Evolutionary conservation across 1,284 basidiomycete genomes (phyloP), one percentile per base, ranked within the genome.

Genomic region (Rhodotorula sp.): DNA sequence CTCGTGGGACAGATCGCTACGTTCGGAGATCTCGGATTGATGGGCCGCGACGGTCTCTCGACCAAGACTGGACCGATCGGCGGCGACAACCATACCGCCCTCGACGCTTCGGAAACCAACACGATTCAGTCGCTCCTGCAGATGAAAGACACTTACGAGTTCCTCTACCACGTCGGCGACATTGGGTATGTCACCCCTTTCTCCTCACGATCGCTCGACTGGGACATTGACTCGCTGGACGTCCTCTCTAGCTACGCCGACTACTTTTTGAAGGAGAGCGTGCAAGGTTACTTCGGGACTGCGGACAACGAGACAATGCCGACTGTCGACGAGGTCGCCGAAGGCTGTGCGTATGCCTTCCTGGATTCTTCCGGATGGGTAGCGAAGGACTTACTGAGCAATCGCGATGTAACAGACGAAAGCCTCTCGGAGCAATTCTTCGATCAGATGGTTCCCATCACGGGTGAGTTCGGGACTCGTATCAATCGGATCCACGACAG

Each of bases 1-100:
- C 19, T 6, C 49, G 8, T 4, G 19, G 49, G 38, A 43, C 49
- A 50, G 49, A 55, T 63, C 23, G 62, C 62, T 16, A 63, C 52
- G 4, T 63, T 63, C 26, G 62, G 52, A n/a, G 62, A 63, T 28
- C 68, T 80, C 68, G 79, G 79, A 5, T 64, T 79, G 21, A 79
- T 80, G 79, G 79, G 78, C 14, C 74, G 76, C 15, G 70, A 80
- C 55, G 79, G 79, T 0, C 69, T 80, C 23, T 76, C 76, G n/a
- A 73, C 71, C 12, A 54, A 15, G 1, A 47, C 61, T 18, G 76
- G 77, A 18, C 68, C 68, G 12, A 71, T 75, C 12, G 77, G 77
- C 48, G 78, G 76, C 5, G 69, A 23, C 31, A 26, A 75, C 1
- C 55, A 70, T 18, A 74, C 77, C 3, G 52, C 62, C 2, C 75